Evolutionary conservation across 2,329 filamentous ascomycete genomes (phyloP).

Genomic region (Magnaporthiopsis poae): DNA sequence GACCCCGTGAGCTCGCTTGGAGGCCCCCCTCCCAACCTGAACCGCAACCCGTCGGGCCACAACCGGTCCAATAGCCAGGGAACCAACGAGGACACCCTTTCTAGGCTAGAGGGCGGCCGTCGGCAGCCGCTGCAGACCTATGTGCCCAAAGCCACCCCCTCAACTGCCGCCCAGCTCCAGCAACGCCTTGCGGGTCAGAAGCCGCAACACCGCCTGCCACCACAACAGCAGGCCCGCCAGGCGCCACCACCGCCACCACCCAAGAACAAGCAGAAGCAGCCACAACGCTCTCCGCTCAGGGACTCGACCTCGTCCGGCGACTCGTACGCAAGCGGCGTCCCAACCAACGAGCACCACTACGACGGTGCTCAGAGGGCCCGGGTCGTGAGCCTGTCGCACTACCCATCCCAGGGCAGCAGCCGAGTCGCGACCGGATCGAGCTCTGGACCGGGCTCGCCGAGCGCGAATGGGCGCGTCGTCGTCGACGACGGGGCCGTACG

Average conservation of each 20-base stretch:
- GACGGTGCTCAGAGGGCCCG: not conserved
- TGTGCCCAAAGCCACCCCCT: not conserved
- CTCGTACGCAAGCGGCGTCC: conserved; percentile 7
- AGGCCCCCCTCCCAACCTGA: conserved; percentile 3
- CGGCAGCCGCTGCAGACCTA: conserved; percentile 10
- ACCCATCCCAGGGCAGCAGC: not conserved
- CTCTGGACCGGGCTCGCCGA: not conserved
- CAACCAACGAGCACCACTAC: not conserved
- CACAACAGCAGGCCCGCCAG: conserved; percentile 14
- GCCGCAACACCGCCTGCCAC: conserved; percentile 5
- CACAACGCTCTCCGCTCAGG: conserved; percentile 11
- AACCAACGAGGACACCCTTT: conserved; percentile 20
- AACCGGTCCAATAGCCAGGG: not conserved
- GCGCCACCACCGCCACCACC: conserved; percentile 8
- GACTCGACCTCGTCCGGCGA: conserved; percentile 17
- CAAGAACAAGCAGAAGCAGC: conserved; percentile 8
- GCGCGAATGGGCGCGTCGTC: not conserved
- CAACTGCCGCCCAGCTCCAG: not conserved
- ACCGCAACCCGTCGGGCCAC: conserved; percentile 5
- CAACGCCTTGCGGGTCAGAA: not conserved
- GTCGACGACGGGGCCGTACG: not conserved
- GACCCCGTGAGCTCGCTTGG: not conserved
- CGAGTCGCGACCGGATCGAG: not conserved
- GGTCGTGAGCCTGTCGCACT: not conserved
- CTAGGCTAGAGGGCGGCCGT: conserved; percentile 16